Base-by-base conservation (phyloP, 1,139 yeast species). In the Scheffersomyces cryptocercus region DNA sequence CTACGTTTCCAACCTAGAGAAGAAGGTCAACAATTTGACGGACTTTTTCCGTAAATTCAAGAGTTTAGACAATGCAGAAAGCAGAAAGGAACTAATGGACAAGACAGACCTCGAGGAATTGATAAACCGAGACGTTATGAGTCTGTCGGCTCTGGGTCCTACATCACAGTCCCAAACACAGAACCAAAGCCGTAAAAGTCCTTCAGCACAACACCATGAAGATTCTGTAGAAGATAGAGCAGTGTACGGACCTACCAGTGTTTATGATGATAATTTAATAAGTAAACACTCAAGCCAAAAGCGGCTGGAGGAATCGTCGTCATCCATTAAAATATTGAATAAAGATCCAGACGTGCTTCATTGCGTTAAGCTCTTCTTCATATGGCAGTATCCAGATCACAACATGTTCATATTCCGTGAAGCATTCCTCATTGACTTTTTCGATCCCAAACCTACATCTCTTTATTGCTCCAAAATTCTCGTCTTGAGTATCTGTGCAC, bases 381-480 rank as follows among this genome's bases (percentile, higher is more conserved):
- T 76, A 28, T 82, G 85, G 85, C 77, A 81, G 47, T 83, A 83
- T 50, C 86, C 87, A 2, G 85, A 81, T 45, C 78, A 80, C 51
- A 79, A 79, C 54, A 73, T 81, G 70, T 82, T 82, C 53, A 72
- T 83, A 14, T 83, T 81, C 52, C 63, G 88, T 46, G 88, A 82
- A 54, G 81, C 85, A n/a, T 82, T 83, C 53, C 61, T 83, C 38
- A 71, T 69, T 46, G 85, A 82, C 42, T 73, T 80, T 58, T 76
- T 81, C 61, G 67, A 77, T 55, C 80, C 82, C 40, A 65, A 70
- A 37, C 64, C 74, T 34, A 70, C 73, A 49, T 64, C 70, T 42
- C 52, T 71, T 39, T 79, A 82, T 62, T 75, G 85, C 58, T 70
- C 83, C 29, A 70, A 66, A 44, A 78, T 74, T 24, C 63, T 82